These are phyloP conservation scores for Colletotrichum caudatum DNA, from an alignment of 2,329 filamentous ascomycete species.

Conservation along the genomic window DNA sequence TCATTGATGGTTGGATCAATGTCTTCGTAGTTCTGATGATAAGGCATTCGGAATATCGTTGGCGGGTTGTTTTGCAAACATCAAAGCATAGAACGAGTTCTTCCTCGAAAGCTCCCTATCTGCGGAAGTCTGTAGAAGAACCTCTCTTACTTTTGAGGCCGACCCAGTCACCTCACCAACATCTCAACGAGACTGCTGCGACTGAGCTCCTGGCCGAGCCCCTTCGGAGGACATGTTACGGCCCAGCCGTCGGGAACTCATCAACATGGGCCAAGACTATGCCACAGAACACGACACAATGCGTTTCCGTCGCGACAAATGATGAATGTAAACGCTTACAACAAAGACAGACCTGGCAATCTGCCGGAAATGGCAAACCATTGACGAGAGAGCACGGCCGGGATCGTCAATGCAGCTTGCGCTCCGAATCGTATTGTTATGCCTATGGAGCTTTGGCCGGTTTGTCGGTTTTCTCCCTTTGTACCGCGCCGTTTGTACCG, in stretches of 20 bases:
- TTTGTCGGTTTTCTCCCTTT: conserved; percentile 20
- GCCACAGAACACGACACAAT: background rate
- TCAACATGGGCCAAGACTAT: background rate
- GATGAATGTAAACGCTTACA: conserved; percentile 20
- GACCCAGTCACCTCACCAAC: background rate
- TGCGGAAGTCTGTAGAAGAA: background rate
- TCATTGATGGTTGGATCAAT: background rate
- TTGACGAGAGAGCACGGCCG: conserved; percentile 7
- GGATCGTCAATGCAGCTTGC: conserved; percentile 24
- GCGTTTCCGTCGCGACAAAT: conserved; percentile 3
- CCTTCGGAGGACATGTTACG: background rate
- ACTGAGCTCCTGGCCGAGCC: background rate
- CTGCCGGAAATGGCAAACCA: conserved; percentile 19
- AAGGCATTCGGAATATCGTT: background rate
- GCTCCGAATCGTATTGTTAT: conserved; percentile 25
- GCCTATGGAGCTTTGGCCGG: conserved; percentile 7
- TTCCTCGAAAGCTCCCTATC: background rate
- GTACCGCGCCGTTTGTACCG: background rate
- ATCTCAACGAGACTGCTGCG: no score
- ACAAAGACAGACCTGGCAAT: conserved; percentile 13
- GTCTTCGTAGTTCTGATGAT: background rate
- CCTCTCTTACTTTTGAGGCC: background rate
- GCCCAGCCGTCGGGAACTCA: background rate
- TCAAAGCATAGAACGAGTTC: background rate
- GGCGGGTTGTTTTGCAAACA: background rate